Evolutionary conservation across 2,329 filamentous ascomycete genomes (phyloP).

Genomic region (Penicillium sp.): DNA sequence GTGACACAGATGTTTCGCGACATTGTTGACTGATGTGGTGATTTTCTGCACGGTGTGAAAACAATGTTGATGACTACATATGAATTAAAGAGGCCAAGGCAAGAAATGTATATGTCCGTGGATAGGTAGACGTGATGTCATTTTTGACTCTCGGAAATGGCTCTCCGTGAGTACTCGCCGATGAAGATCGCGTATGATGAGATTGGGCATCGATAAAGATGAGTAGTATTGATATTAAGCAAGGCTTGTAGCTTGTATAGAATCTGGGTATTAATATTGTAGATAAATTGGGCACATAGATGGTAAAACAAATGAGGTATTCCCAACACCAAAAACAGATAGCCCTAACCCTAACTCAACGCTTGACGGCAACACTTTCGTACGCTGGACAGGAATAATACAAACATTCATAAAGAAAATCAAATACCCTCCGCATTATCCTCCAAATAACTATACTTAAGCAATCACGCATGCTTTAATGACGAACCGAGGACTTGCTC

Average conservation of each 20-base stretch:
- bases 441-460: neutral
- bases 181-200: neutral
- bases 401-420: neutral
- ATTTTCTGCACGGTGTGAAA: neutral
- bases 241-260: neutral
- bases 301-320: neutral
- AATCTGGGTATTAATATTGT: neutral
- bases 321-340: neutral
- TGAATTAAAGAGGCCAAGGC: neutral
- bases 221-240: neutral
- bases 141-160: constrained; percentile 10
- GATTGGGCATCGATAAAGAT: neutral
- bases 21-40: constrained; percentile 26
- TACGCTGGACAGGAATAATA: neutral
- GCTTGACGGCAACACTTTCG: neutral
- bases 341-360: neutral
- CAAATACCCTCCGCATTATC: neutral
- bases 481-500: neutral
- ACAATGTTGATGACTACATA: neutral
- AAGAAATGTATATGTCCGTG: neutral
- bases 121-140: constrained; percentile 12
- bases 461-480: neutral
- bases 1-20: constrained; percentile 49
- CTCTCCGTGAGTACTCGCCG: neutral
- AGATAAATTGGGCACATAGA: neutral